Evolutionary conservation across 1,284 basidiomycete species (phyloP), one percentile per base, ranked within the genome.

Genomic region (Sanghuangporus sanghuang): DNA sequence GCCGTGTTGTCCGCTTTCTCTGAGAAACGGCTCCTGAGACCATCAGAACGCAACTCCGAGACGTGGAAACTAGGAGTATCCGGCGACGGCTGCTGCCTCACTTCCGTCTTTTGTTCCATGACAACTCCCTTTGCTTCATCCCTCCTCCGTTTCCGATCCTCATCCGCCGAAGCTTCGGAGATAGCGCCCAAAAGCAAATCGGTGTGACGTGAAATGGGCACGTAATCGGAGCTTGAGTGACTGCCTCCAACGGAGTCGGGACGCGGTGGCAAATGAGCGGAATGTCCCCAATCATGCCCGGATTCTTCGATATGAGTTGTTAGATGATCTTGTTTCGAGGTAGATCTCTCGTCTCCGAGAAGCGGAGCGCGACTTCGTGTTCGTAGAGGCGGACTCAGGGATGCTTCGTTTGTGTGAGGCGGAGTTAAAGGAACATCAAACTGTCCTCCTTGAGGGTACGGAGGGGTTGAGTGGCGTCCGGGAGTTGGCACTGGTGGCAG

Each of bases 371-470:
- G 44, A 14, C 44, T 46, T 18, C 38, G 18, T 18, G 27, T 38
- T 4, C 48, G 27, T n/a, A 23, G 11, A 2, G 35, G 42, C n/a
- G 57, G 56, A 44, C 48, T 59, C 36, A 18, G 39, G 38, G 56
- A 27, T 18, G 53, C 53, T 38, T 63, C 62, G 56, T 54, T 54
- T 50, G 62, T 59, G 42, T 63, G 59, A 48, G 62, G 62, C 46
- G 61, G 61, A n/a, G 61, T 62, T 40, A 42, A 44, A 18, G 55
- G 61, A n/a, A 23, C n/a, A 18, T 12, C 36, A 38, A 14, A n/a
- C 36, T 38, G 16, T 9, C 2, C 27, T 6, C 49, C 21, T 2
- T 27, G 21, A 11, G 44, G 21, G 44, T n/a, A 32, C 27, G 27
- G 3, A 32, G 44, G 44, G 1, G 44, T 4, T n/a, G 16, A 46